Base-by-base conservation (phyloP, 306 rosid genomes). In the Begonia loranthoides region DNA sequence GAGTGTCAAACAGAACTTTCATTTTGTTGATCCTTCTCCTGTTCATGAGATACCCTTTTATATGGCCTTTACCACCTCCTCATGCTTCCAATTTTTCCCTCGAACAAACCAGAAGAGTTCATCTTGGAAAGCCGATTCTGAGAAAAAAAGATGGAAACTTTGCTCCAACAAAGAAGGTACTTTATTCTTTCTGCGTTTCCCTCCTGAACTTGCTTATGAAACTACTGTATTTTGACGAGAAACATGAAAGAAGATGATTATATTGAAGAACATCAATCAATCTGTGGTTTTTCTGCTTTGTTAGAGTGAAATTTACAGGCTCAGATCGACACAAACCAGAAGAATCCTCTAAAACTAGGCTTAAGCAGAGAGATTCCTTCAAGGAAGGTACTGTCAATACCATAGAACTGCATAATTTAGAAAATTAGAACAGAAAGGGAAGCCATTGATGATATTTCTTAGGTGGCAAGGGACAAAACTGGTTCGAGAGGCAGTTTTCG, bases 261-360 rank as follows among this genome's bases (percentile, higher is more conserved):
- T 46, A 14, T 28, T 4, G 36, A 28, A 28, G 36, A 28, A 28
- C 9, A 28, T 28, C 36, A 7, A 28, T 28, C 36, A 28, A 28
- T 28, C 36, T 28, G 36, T 28, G 34, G 57, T 50, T 17, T 5
- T 61, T 13, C 33, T 16, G 51, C 15, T 15, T 62, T 68, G 24
- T 21, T 49, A 73, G 83, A 54, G 71, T 55, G 71, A 73, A 63
- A 44, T 58, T 58, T 73, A 70, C 72, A 17, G 69, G 67, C 56
- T 50, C 54, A 45, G 67, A 48, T 41, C 15, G 57, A 52, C 54
- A 70, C 24, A 55, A 63, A 56, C 66, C 52, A 17, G 68, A 60
- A 64, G 64, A 49, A 11, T 54, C 60, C 17, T 41, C 45, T 39
- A 63, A 53, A 33, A 46, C 34, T 47, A 57, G 54, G 59, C 17